Percentiles rank a stretch among this genome's conserved stretches.
phyloP scores from a whole-genome alignment of 73 alveolate species.

The Paramecium sexaurelia region DNA sequence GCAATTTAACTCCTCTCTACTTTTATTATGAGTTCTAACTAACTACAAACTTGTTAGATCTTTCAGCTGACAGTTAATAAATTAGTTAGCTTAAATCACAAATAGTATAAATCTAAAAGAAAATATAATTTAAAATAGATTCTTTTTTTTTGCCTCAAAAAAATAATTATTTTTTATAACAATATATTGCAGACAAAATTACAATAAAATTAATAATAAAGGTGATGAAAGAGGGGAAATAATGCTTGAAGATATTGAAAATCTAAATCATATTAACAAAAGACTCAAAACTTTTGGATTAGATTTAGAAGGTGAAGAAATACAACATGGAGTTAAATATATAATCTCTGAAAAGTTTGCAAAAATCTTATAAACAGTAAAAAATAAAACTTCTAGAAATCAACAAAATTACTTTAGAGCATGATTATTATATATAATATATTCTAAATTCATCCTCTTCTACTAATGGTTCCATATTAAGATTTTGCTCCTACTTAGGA shows the following conservation, averaged over 20 bases:
- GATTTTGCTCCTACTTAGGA: conserved; percentile 32
- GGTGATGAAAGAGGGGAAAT: conserved; percentile 21
- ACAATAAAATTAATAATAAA: background rate
- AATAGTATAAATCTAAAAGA: no score
- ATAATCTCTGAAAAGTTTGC: conserved; percentile 32
- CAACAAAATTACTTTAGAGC: conserved; percentile 47
- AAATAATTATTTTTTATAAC: no score
- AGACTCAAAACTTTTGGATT: background rate
- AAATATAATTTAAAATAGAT: no score
- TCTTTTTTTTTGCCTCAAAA: no score
- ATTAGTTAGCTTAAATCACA: no score
- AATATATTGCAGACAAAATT: conserved; percentile 42
- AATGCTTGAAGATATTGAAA: background rate
- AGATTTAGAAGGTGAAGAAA: background rate
- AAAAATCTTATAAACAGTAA: background rate
- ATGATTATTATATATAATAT: background rate
- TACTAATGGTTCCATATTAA: conserved; percentile 23
- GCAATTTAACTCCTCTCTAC: no score
- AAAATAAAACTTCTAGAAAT: background rate
- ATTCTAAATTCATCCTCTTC: conserved; percentile 29
- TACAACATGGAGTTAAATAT: background rate
- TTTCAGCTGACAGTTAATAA: no score
- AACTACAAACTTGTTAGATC: no score
- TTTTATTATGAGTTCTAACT: no score
- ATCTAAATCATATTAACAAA: background rate